Percentiles rank a stretch among this genome's conserved stretches.
phyloP scores from a whole-genome alignment of 352 stramenopile species.

The Thalassiosira pacifica region DNA sequence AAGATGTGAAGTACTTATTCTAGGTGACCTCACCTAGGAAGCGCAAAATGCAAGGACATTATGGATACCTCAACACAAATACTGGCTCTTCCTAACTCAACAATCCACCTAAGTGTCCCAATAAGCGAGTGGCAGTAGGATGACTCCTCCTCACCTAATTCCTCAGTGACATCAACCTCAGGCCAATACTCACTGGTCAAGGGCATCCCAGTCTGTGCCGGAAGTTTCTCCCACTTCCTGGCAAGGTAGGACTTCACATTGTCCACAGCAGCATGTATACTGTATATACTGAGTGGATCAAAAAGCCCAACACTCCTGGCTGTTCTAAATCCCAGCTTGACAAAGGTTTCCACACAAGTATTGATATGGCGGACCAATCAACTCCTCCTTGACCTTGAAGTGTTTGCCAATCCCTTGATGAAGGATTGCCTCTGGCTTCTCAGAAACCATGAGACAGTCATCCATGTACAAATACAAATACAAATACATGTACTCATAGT shows the following conservation, averaged over 20 bases:
- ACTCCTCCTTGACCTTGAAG: constrained; percentile 30
- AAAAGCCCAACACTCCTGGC: constrained; percentile 23
- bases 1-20: constrained; percentile 62
- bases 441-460: constrained; percentile 8
- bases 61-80: constrained; percentile 55
- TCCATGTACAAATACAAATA: constrained; percentile 26
- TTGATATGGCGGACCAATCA: not conserved
- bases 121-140: constrained; percentile 45
- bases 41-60: constrained; percentile 52
- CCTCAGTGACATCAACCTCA: constrained; percentile 38
- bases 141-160: constrained; percentile 4
- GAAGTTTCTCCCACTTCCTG: constrained; percentile 19
- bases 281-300: constrained; percentile 28
- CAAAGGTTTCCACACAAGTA: constrained; percentile 44
- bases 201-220: not conserved
- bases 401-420: constrained; percentile 11
- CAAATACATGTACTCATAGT: constrained; percentile 23
- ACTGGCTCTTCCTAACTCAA: constrained; percentile 53
- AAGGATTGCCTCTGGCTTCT: constrained; percentile 14
- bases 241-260: constrained; percentile 34
- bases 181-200: constrained; percentile 17
- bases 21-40: constrained; percentile 49
- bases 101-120: constrained; percentile 49
- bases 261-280: constrained; percentile 23
- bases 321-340: constrained; percentile 8